Percentiles rank a stretch among this genome's conserved stretches.
phyloP scores from a whole-genome alignment of 257 asterid species.

The Osmanthus fragrans region DNA sequence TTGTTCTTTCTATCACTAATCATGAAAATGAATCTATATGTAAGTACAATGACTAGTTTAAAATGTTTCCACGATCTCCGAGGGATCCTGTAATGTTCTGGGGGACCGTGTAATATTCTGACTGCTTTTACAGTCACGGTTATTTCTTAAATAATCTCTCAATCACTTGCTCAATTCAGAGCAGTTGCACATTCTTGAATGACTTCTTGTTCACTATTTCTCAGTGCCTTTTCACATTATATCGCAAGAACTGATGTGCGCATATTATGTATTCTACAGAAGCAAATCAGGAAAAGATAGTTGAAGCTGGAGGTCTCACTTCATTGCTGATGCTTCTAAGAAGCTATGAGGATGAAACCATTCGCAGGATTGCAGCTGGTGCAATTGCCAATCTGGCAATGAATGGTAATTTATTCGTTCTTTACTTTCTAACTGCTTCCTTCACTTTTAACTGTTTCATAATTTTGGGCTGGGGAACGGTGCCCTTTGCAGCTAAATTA shows the following conservation, averaged over 20 bases:
- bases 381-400: slow-evolving; percentile 99
- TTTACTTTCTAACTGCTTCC: slow-evolving; percentile 9
- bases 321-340: slow-evolving; percentile 93
- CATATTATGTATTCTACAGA: slow-evolving; percentile 44
- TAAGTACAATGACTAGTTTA: neutral
- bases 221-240: slow-evolving; percentile 3
- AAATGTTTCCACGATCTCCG: neutral
- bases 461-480: neutral
- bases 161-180: slow-evolving; percentile 1
- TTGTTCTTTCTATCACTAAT: slow-evolving; percentile 4
- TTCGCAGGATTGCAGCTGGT: slow-evolving; percentile 99
- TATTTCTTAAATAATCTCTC: slow-evolving; percentile 5
- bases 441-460: slow-evolving; percentile 14
- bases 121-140: neutral
- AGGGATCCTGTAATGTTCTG: neutral
- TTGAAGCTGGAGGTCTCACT: slow-evolving; percentile 97
- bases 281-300: slow-evolving; percentile 93
- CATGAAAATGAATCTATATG: neutral
- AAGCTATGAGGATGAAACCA: slow-evolving; percentile 89
- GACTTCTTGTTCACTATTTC: neutral
- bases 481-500: slow-evolving; percentile 9
- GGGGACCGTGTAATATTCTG: neutral
- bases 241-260: slow-evolving; percentile 27
- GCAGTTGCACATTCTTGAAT: slow-evolving; percentile 5
- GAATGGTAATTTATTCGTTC: slow-evolving; percentile 61